Evolutionary conservation across 139 green algal species (phyloP), one percentile per base, ranked within the genome.

Genomic region (Tetradesmus lagerheimii): DNA sequence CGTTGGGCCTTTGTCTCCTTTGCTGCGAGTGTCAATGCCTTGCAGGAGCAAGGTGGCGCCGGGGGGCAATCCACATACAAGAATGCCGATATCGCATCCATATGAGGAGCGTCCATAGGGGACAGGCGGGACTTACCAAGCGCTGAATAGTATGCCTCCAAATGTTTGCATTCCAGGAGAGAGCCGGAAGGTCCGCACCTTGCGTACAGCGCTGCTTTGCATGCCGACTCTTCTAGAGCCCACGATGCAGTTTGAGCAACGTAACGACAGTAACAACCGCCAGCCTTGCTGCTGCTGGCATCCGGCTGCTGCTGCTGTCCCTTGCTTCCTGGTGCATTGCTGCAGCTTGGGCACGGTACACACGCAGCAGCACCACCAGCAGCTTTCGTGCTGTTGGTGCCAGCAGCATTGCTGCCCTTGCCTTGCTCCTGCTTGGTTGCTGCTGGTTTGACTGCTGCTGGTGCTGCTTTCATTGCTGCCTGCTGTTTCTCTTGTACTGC

Each of bases 11-110:
- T 37, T 5, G 80, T 43, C 82, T 37, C 8, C 27, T 38, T 27
- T 14, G 20, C 62, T 35, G 35, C 39, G 14, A 89, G 25, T 14
- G 23, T n/a, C 16, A 67, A 23, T 4, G 67, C 67, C 71, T 43
- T 50, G 43, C 85, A 89, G n/a, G n/a, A 62, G 71, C 85, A 89
- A 1, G 85, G 85, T 4, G 85, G 85, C 15, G 41, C 71, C 16
- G 85, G 85, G 0, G 67, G 85, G 85, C 85, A 83, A 74, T 89
- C 85, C 0, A 83, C 85, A 39, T 67, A 89, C 71, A 89, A 20
- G 41, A 83, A 89, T 15, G 71, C 43, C 11, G 85, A 41, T 29
- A 89, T 82, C 18, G 25, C 29, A 14, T 89, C 64, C 11, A n/a
- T 6, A 29, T 89, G 66, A 4, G 62, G 31, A 2, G n/a, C 34